A percentile compares a stretch with the other conserved stretches of the same genome.
Conservation (phyloP, 148 eudicot genomes). For the Hydrangea macrophylla region DNA sequence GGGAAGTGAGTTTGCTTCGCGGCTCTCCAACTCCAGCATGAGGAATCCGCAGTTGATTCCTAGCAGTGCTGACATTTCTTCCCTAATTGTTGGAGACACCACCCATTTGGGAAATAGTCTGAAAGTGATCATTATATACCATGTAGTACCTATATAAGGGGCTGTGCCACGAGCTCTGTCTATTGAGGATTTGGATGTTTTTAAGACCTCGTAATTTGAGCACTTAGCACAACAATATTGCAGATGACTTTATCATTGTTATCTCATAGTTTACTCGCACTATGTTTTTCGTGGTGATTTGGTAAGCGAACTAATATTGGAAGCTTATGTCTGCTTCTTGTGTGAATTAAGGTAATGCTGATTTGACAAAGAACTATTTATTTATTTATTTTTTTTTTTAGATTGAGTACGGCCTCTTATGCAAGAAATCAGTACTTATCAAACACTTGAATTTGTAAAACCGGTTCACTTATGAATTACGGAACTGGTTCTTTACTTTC, state of each 20-base stretch:
- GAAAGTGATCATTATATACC: background rate
- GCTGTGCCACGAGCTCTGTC: background rate
- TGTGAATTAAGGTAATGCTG: too few relatives aligned
- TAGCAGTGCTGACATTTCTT: background rate
- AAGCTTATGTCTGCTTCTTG: too few relatives aligned
- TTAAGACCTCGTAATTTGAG: background rate
- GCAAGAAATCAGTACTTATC: too few relatives aligned
- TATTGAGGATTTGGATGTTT: background rate
- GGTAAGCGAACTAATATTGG: too few relatives aligned
- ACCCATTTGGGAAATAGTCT: background rate
- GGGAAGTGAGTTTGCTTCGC: constrained; percentile 59
- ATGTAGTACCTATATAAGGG: background rate
- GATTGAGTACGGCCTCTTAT: too few relatives aligned
- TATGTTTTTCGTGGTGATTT: background rate
- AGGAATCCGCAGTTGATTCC: background rate
- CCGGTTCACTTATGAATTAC: too few relatives aligned
- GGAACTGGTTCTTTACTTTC: too few relatives aligned
- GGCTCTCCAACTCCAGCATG: constrained; percentile 10
- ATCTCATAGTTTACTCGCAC: background rate
- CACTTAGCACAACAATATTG: background rate
- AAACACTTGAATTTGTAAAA: too few relatives aligned
- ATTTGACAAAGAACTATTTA: too few relatives aligned
- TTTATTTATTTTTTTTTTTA: too few relatives aligned
- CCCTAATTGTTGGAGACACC: background rate
- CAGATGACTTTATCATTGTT: background rate